Conservation (phyloP, 495 filamentous ascomycete species). For the Penicillium angulare region DNA sequence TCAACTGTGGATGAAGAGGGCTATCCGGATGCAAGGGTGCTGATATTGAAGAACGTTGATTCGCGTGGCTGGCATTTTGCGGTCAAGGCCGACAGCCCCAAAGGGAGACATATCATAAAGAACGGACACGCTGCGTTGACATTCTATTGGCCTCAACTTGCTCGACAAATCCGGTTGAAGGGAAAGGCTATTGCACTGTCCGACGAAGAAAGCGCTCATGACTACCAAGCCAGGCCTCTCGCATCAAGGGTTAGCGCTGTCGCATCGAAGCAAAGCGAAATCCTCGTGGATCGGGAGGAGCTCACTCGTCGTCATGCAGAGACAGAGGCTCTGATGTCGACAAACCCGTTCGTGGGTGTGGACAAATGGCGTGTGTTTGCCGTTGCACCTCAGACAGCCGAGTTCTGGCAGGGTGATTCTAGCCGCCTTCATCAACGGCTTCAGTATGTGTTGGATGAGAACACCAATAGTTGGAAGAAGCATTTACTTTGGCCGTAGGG, state of each 20-base stretch:
- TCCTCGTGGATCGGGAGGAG: neutral
- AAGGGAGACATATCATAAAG: conserved; percentile 4
- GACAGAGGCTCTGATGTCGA: neutral
- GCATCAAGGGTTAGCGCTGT: conserved; percentile 10
- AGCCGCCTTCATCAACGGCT: conserved; percentile 93
- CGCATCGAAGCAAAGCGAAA: conserved; percentile 15
- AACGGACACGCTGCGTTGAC: conserved; percentile 10
- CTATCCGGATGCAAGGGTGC: conserved; percentile 15
- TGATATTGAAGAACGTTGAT: conserved; percentile 21
- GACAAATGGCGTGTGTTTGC: conserved; percentile 16
- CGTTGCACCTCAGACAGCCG: conserved; percentile 77
- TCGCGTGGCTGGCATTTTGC: conserved; percentile 21
- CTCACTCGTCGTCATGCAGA: neutral
- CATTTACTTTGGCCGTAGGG: conserved; percentile 11
- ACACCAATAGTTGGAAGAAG: conserved; percentile 39
- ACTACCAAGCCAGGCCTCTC: conserved; percentile 10
- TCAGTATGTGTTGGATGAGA: conserved; percentile 64
- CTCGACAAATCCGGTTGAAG: conserved; percentile 11
- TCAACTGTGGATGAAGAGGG: conserved; percentile 18
- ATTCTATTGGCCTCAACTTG: conserved; percentile 20
- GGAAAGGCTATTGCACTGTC: conserved; percentile 4
- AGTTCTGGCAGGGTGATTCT: conserved; percentile 92
- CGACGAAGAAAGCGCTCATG: conserved; percentile 8
- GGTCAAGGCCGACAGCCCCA: conserved; percentile 14
- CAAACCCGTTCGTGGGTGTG: neutral